Conservation (phyloP, 441 rosid genomes). For the Manihot esculenta region DNA sequence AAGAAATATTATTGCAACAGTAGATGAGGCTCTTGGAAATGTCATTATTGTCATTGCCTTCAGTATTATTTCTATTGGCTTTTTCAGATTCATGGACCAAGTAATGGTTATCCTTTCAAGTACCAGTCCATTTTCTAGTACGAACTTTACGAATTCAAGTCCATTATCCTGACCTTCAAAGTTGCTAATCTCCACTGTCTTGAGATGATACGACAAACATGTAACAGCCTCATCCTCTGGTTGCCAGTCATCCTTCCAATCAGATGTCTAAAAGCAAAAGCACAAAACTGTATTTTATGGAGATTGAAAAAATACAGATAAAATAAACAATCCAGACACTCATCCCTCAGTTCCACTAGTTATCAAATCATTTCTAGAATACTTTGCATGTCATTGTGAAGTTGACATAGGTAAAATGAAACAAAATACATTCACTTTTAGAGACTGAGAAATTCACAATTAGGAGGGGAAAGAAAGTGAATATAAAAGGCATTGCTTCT, state of each 20-base stretch:
- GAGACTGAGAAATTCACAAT: background rate
- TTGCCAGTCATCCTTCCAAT: background rate
- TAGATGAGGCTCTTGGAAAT: background rate
- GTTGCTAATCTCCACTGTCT: background rate
- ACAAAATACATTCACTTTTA: background rate
- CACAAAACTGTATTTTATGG: background rate
- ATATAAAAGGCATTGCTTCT: background rate
- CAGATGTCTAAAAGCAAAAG: background rate
- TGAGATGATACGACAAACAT: slow-evolving; percentile 11
- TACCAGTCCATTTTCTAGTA: background rate
- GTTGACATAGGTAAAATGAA: background rate
- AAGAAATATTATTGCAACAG: background rate
- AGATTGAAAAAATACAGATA: background rate
- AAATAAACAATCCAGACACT: background rate
- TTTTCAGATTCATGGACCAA: background rate
- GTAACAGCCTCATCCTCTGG: background rate
- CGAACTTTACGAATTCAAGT: background rate
- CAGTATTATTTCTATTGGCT: background rate
- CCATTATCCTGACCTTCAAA: slow-evolving; percentile 3
- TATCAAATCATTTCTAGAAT: background rate
- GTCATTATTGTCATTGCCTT: slow-evolving; percentile 3
- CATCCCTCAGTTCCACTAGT: background rate
- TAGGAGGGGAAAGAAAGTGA: background rate
- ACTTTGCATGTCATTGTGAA: too few relatives aligned
- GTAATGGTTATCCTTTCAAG: background rate